Evolutionary conservation across 2,329 filamentous ascomycete genomes (phyloP), one percentile per base, ranked within the genome.

Genomic region (Xylariales sp.): DNA sequence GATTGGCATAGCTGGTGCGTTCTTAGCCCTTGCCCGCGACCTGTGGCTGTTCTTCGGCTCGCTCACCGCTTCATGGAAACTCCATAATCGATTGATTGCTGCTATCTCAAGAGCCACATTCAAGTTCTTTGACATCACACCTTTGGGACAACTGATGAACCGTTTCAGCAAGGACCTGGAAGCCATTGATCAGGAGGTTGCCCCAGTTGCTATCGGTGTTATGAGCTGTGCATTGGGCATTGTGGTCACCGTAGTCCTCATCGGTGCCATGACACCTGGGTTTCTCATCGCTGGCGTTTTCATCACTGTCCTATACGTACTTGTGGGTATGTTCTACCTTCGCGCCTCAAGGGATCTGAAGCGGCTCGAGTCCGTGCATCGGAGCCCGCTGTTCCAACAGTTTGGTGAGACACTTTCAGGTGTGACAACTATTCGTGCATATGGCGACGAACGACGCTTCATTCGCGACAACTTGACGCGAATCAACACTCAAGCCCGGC

Each of bases 141-240:
- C 93, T 3, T 77, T 97, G 0, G 93, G 93, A 10, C 91, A 96
- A 64, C 75, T 98, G 55, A 97, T 97, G 84, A 98, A 98, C 64
- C 82, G 93, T 15, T 98, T 98, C 68, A 97, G 91, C 61, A 97
- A 97, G 64, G 93, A 98, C 61, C 78, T 98, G 11, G 90, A 98
- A 61, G 82, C 89, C 9, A 76, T 98, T 15, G 93, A 98, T 52
- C 93, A 98, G 60, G 93, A 98, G 62, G 87, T 98, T 44, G 90
- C 93, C 1, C 88, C 90, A 3, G 82, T 94, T 29, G 91, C 93
- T 16, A 90, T 97, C 51, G 78, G 80, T 40, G 76, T 84, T 39
- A 78, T 84, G 63, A 74, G 71, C n/a, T 84, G 77, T 52, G 74
- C 69, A 1, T 65, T 84, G 45, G 77, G 72, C 22, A 76, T 97